Conservation (phyloP, 2,329 filamentous ascomycete species). For the Pestalotiopsis sp. region DNA sequence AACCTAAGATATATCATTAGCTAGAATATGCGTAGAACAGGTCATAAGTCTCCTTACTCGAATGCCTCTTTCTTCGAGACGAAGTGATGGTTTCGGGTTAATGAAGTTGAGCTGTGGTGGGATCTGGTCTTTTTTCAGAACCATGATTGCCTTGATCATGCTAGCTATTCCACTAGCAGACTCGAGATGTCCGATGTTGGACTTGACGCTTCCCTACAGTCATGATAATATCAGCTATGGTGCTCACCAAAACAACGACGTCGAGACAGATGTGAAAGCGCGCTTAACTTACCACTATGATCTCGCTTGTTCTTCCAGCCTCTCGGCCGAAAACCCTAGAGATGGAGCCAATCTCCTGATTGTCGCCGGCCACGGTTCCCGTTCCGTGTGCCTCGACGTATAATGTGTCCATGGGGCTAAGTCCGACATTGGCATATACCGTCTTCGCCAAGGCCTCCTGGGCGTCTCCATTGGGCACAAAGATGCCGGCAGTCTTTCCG, state of each 20-base stretch:
- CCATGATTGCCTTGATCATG: slow-evolving; percentile 35
- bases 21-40: too few relatives aligned
- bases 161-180: slow-evolving; percentile 35
- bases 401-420: slow-evolving; percentile 23
- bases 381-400: slow-evolving; percentile 27
- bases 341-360: slow-evolving; percentile 35
- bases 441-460: slow-evolving; percentile 35
- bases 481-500: slow-evolving; percentile 34
- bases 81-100: slow-evolving; percentile 20
- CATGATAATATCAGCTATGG: slow-evolving; percentile 8
- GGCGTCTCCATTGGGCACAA: slow-evolving; percentile 30
- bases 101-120: slow-evolving; percentile 27
- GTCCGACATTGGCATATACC: slow-evolving; percentile 26
- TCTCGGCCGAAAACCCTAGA: slow-evolving; percentile 16
- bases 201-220: slow-evolving; percentile 30
- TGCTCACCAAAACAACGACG: background rate
- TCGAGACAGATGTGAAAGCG: slow-evolving; percentile 21
- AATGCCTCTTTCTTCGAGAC: slow-evolving; percentile 9
- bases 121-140: slow-evolving; percentile 30
- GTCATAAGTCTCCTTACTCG: background rate
- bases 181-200: slow-evolving; percentile 34
- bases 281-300: slow-evolving; percentile 20
- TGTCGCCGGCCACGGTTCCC: slow-evolving; percentile 47
- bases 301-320: background rate
- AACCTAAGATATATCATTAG: background rate